Conservation (phyloP, 306 rosid species). For the Echinosophora koreensis region DNA sequence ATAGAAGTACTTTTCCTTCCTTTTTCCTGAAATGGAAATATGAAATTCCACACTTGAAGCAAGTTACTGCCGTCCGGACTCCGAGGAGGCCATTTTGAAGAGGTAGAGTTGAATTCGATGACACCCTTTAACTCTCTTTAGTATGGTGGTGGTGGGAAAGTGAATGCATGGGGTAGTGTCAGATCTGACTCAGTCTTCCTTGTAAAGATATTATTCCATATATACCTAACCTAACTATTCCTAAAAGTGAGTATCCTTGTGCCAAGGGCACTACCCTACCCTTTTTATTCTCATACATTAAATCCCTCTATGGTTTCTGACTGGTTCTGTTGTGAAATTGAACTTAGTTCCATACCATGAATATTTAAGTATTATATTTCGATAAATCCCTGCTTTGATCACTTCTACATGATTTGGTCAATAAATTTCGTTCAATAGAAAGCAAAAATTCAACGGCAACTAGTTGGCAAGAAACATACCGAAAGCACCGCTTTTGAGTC, state of each 20-base stretch:
- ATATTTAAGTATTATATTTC: neutral
- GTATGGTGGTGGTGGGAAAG: slow-evolving; percentile 53
- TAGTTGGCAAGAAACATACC: neutral
- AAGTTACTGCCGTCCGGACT: slow-evolving; percentile 60
- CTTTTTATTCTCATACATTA: slow-evolving; percentile 44
- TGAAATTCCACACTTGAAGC: slow-evolving; percentile 60
- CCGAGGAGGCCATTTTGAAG: slow-evolving; percentile 58
- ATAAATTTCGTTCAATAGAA: slow-evolving; percentile 16
- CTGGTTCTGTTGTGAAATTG: slow-evolving; percentile 34
- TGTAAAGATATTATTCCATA: slow-evolving; percentile 56
- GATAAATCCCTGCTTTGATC: neutral
- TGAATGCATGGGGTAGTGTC: slow-evolving; percentile 60
- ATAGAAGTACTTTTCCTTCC: slow-evolving; percentile 52
- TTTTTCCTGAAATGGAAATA: slow-evolving; percentile 58
- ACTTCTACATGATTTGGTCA: neutral
- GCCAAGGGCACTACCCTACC: slow-evolving; percentile 39
- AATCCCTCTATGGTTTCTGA: slow-evolving; percentile 26
- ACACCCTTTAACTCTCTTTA: slow-evolving; percentile 52
- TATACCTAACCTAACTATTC: slow-evolving; percentile 43
- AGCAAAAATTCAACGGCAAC: neutral
- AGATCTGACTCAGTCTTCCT: slow-evolving; percentile 67
- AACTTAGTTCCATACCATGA: slow-evolving; percentile 41
- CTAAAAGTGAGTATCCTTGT: slow-evolving; percentile 40
- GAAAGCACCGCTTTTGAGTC: slow-evolving; percentile 9
- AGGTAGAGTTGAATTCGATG: slow-evolving; percentile 63